Conservation (phyloP, 2,329 filamentous ascomycete species). For the Tolypocladium guangdongense region DNA sequence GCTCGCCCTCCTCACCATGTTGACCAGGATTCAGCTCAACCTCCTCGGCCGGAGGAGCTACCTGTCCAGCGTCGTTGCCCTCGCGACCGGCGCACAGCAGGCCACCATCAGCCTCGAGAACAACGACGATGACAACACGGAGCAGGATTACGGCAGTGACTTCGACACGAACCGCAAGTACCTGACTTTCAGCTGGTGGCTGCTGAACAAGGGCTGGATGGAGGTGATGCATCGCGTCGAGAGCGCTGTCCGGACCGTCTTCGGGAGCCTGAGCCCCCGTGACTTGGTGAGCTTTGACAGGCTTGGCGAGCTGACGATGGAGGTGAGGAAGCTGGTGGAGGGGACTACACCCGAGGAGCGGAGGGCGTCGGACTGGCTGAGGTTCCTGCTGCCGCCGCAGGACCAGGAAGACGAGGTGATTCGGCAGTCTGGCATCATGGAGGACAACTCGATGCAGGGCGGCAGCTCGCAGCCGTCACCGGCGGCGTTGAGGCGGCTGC, state of each 20-base stretch:
- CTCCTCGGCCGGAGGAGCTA: conserved; percentile 92
- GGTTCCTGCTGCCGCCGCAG: conserved; percentile 68
- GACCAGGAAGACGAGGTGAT: conserved; percentile 77
- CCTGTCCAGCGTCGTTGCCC: conserved; percentile 84
- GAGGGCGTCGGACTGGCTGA: conserved; percentile 56
- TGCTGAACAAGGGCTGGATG: conserved; percentile 82
- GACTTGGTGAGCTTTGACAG: conserved; percentile 76
- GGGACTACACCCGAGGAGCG: conserved; percentile 37
- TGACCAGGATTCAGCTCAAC: conserved; percentile 93
- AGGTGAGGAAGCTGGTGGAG: conserved; percentile 79
- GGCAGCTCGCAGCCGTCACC: conserved; percentile 33
- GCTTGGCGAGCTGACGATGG: conserved; percentile 68
- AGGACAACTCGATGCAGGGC: conserved; percentile 29
- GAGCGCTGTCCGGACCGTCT: conserved; percentile 77
- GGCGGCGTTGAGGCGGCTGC: conserved; percentile 61
- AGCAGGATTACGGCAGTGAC: conserved; percentile 79
- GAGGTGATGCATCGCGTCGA: conserved; percentile 74
- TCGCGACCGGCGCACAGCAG: conserved; percentile 65
- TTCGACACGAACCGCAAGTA: conserved; percentile 95
- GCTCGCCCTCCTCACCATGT: conserved; percentile 74
- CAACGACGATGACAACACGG: conserved; percentile 76
- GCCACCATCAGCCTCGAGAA: conserved; percentile 84
- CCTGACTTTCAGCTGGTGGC: conserved; percentile 95
- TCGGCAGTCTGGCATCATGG: conserved; percentile 69
- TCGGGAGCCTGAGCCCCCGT: conserved; percentile 77